Evolutionary conservation across 164 flowering plant species (phyloP).

Genomic region (Brasenia schreberi): DNA sequence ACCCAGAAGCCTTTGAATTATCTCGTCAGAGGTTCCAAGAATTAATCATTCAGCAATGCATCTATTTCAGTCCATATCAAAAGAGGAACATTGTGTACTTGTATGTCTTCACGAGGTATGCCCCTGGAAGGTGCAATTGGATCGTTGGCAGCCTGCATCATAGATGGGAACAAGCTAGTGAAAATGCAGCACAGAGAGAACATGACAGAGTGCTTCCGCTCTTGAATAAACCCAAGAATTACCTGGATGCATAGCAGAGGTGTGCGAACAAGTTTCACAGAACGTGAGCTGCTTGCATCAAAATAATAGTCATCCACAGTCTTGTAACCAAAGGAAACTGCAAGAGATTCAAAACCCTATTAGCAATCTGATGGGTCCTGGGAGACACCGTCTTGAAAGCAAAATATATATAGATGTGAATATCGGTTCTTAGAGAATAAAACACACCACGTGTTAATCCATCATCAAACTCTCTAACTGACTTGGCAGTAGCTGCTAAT

Average conservation of each 20-base stretch:
- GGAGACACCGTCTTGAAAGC: neutral
- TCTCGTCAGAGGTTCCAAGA: neutral
- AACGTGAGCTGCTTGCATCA: conserved; percentile 71
- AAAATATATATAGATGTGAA: neutral
- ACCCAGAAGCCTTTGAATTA: too few species aligned
- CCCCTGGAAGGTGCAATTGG: conserved; percentile 89
- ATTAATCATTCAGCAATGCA: too few species aligned
- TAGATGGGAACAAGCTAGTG: neutral
- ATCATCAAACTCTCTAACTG: conserved; percentile 80
- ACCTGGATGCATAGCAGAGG: conserved; percentile 95
- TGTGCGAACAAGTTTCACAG: conserved; percentile 47
- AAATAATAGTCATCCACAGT: conserved; percentile 86
- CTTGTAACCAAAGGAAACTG: conserved; percentile 94
- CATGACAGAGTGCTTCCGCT: neutral
- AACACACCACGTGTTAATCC: conserved; percentile 63
- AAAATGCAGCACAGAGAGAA: neutral
- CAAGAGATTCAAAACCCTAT: conserved; percentile 3
- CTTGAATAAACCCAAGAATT: conserved; percentile 4
- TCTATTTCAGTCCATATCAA: neutral
- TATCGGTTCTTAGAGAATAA: neutral
- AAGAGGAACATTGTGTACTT: conserved; percentile 27
- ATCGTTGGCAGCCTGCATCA: conserved; percentile 81
- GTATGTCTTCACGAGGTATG: conserved; percentile 74
- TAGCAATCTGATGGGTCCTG: neutral
- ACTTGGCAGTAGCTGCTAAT: conserved; percentile 54